Evolutionary conservation across 139 green algal species (phyloP).

Genomic region (Tetraselmis striata): DNA sequence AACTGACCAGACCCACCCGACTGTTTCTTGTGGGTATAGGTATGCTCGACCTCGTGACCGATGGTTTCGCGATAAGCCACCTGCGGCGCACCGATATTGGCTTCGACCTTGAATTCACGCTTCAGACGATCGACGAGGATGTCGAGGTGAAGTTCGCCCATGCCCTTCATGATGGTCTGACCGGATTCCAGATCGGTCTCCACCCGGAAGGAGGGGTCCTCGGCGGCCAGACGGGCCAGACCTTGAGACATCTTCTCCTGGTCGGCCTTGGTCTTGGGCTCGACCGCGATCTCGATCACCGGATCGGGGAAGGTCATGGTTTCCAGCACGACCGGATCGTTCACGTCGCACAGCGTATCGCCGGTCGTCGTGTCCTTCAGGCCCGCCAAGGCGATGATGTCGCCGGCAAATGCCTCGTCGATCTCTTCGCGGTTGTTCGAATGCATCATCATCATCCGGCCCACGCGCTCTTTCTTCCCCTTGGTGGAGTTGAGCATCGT

Average conservation of each 20-base stretch:
- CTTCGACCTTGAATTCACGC: constrained; percentile 97
- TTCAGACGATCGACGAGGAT: constrained; percentile 96
- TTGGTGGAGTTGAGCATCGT: constrained; percentile 67
- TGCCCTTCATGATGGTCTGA: constrained; percentile 94
- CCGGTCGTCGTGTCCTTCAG: constrained; percentile 90
- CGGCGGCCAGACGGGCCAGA: constrained; percentile 92
- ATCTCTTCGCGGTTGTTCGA: constrained; percentile 14
- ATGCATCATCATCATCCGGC: constrained; percentile 18
- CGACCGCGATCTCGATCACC: constrained; percentile 98
- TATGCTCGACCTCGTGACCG: constrained; percentile 59
- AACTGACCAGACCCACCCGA: constrained; percentile 93
- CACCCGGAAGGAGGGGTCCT: constrained; percentile 96
- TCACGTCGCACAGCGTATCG: constrained; percentile 94
- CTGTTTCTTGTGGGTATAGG: constrained; percentile 99
- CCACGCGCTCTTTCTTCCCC: constrained; percentile 61
- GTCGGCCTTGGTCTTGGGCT: constrained; percentile 97
- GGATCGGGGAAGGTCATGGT: constrained; percentile 99
- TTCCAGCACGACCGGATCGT: constrained; percentile 89
- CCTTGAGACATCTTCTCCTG: constrained; percentile 91
- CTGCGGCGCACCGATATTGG: constrained; percentile 81
- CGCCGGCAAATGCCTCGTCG: constrained; percentile 53
- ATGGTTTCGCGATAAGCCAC: constrained; percentile 99
- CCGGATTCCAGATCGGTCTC: constrained; percentile 92
- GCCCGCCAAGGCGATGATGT: constrained; percentile 94
- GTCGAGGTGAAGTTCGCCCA: constrained; percentile 98